These are phyloP conservation scores for Phlyctochytrium planicorne DNA, from an alignment of 192 early-diverging fungal species.

Conservation along the genomic window DNA sequence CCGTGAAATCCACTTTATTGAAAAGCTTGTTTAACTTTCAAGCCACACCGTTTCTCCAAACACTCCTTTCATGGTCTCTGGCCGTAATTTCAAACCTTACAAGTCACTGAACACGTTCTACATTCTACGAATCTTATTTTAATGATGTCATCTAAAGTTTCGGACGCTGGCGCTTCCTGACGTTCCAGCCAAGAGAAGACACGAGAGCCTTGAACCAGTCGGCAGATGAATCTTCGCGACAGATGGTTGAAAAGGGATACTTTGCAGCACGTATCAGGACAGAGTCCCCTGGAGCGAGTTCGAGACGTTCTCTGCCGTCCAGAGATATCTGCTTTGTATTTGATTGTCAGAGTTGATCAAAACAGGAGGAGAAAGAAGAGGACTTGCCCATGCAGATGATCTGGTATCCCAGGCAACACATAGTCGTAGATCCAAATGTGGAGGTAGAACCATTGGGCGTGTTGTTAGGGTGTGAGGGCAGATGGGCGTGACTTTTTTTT, in stretches of 20 bases:
- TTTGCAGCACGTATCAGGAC: slow-evolving; percentile 68
- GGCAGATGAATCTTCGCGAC: slow-evolving; percentile 58
- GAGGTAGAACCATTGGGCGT: slow-evolving; percentile 93
- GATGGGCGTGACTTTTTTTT: slow-evolving; percentile 79
- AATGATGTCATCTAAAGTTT: background rate
- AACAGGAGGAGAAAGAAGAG: slow-evolving; percentile 40
- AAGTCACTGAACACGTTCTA: background rate
- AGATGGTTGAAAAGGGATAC: slow-evolving; percentile 88
- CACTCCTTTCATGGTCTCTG: background rate
- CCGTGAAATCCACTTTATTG: no score
- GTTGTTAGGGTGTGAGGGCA: slow-evolving; percentile 90
- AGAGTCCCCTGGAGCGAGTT: slow-evolving; percentile 83
- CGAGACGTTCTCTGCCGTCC: slow-evolving; percentile 89
- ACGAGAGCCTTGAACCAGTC: slow-evolving; percentile 93
- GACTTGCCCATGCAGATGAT: slow-evolving; percentile 78
- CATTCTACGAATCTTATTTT: no score
- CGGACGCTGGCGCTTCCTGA: slow-evolving; percentile 80
- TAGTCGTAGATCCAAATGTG: slow-evolving; percentile 81
- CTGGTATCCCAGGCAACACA: slow-evolving; percentile 72
- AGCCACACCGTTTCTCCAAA: no score
- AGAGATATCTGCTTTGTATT: slow-evolving; percentile 41
- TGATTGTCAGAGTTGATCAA: no score
- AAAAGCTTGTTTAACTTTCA: background rate
- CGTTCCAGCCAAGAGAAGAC: slow-evolving; percentile 90
- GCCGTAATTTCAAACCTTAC: background rate